Conservation (phyloP, 495 filamentous ascomycete species). For the Penicillium parvum region DNA sequence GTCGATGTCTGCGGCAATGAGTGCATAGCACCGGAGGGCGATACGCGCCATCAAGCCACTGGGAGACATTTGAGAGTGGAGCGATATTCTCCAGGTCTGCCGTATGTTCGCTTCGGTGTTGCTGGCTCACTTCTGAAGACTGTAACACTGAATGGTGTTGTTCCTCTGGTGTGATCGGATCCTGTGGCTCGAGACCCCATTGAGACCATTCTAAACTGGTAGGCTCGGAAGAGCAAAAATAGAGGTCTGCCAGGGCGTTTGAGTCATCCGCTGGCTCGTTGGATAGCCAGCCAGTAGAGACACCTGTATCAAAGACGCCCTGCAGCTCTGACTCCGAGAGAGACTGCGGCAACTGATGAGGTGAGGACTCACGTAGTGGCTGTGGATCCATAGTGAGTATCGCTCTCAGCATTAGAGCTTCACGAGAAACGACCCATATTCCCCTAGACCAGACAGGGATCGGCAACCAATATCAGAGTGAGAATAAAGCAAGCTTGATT, state of each 20-base stretch:
- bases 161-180: not conserved
- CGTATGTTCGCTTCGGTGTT: not conserved
- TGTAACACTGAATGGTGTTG: not conserved
- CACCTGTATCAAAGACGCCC: slow-evolving; percentile 4
- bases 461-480: too few species aligned
- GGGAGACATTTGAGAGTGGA: slow-evolving; percentile 26
- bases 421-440: too few species aligned
- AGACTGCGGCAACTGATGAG: slow-evolving; percentile 10
- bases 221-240: slow-evolving; percentile 12
- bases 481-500: too few species aligned
- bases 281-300: not conserved
- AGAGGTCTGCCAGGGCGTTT: slow-evolving; percentile 16
- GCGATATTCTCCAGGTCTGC: not conserved
- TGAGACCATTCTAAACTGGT: slow-evolving; percentile 9
- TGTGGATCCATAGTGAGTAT: slow-evolving; percentile 9
- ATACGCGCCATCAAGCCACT: slow-evolving; percentile 43
- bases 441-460: too few species aligned
- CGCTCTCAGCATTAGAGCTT: too few species aligned
- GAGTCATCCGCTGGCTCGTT: not conserved
- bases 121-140: not conserved
- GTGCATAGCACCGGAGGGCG: slow-evolving; percentile 36
- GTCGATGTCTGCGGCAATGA: slow-evolving; percentile 38
- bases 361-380: not conserved
- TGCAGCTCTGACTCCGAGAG: slow-evolving; percentile 9
- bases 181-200: slow-evolving; percentile 6